Percentiles rank a stretch among this genome's conserved stretches.
Conservation (phyloP, 306 rosid genomes). For the Alnus glutinosa region DNA sequence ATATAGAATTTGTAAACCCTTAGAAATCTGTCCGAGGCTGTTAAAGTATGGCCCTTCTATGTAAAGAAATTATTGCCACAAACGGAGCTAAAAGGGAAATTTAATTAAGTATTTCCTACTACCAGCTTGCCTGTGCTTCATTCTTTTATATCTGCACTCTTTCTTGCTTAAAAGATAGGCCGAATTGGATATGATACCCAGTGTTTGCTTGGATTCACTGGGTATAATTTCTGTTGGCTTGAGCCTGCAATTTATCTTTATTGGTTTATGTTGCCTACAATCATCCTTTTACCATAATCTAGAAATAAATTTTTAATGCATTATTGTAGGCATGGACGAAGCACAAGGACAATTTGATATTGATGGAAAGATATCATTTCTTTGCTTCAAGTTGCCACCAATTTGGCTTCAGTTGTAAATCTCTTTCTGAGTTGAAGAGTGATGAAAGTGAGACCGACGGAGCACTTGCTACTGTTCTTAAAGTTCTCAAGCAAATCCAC, state of each 20-base stretch:
- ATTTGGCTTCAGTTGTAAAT: slow-evolving; percentile 70
- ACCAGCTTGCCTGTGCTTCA: neutral
- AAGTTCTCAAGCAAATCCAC: slow-evolving; percentile 72
- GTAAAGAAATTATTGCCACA: neutral
- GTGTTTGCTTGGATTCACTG: neutral
- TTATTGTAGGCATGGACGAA: slow-evolving; percentile 79
- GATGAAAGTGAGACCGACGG: slow-evolving; percentile 86
- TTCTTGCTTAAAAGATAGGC: neutral
- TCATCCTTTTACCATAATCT: neutral
- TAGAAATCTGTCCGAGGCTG: slow-evolving; percentile 5
- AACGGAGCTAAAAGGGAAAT: slow-evolving; percentile 1
- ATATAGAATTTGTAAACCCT: neutral
- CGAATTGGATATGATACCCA: neutral
- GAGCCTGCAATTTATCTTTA: slow-evolving; percentile 16
- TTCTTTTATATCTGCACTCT: neutral
- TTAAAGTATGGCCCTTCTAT: neutral
- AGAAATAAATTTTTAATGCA: slow-evolving; percentile 13
- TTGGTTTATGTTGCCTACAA: slow-evolving; percentile 16
- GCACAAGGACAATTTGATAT: slow-evolving; percentile 73
- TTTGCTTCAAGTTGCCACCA: slow-evolving; percentile 85
- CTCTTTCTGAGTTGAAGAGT: slow-evolving; percentile 67
- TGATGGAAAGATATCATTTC: slow-evolving; percentile 94
- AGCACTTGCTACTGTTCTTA: slow-evolving; percentile 70
- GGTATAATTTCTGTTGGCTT: slow-evolving; percentile 11
- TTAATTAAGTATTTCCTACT: neutral